A percentile compares a stretch with the other conserved stretches of the same genome.
These are phyloP conservation scores for Malassezia brasiliensis DNA, from an alignment of 1,284 basidiomycete species.

Conservation along the genomic window DNA sequence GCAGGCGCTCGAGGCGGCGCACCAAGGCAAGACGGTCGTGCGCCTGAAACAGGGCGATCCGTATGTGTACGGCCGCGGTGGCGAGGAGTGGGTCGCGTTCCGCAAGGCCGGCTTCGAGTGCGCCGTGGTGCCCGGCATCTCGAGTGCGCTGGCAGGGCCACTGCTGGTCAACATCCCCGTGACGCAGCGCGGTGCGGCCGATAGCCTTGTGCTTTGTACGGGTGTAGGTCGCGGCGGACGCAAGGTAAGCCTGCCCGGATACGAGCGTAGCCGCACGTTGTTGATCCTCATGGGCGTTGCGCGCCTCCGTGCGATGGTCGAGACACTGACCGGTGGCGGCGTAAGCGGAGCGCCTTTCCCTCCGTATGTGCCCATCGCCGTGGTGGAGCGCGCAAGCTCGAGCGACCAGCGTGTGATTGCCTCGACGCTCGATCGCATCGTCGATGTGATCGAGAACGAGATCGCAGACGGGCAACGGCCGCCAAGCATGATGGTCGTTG, in stretches of 20 bases:
- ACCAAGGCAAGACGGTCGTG: conserved; percentile 72
- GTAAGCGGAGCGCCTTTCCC: conserved; percentile 61
- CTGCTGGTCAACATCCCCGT: conserved; percentile 81
- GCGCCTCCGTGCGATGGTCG: conserved; percentile 63
- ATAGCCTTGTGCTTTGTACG: conserved; percentile 78
- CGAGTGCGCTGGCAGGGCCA: conserved; percentile 77
- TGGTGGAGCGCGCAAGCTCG: conserved; percentile 84
- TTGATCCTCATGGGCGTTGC: conserved; percentile 92
- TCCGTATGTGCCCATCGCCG: conserved; percentile 67
- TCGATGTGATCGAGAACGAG: conserved; percentile 57
- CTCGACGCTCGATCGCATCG: conserved; percentile 67
- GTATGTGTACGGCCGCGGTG: conserved; percentile 81
- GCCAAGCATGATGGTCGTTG: conserved; percentile 88
- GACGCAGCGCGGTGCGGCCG: conserved; percentile 86
- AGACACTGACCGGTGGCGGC: conserved; percentile 52
- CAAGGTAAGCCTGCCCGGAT: conserved; percentile 73
- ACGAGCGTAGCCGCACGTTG: conserved; percentile 69
- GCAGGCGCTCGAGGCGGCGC: conserved; percentile 70
- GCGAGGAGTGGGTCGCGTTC: conserved; percentile 89
- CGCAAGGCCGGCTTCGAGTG: conserved; percentile 70
- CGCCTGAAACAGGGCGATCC: conserved; percentile 95
- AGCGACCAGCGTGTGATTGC: conserved; percentile 78
- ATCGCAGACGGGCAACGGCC: conserved; percentile 52
- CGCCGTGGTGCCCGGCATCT: conserved; percentile 77
- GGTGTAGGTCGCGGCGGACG: conserved; percentile 82